phyloP scores from a whole-genome alignment of 352 stramenopile genomes.

The Thraustotheca clavata region DNA sequence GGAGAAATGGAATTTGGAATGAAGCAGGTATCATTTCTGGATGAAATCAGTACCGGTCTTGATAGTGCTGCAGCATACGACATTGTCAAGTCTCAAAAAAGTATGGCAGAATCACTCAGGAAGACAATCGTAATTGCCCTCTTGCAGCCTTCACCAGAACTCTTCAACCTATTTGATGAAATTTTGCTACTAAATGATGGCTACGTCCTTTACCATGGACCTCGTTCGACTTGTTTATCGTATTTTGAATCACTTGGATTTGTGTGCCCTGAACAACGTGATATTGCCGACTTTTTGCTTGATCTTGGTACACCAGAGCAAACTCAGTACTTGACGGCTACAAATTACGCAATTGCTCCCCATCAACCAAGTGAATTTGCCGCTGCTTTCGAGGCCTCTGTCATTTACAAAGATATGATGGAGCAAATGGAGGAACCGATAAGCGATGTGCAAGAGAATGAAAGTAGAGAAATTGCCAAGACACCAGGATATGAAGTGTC shows the following conservation, averaged over 20 bases:
- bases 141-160: constrained; percentile 89
- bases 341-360: not conserved
- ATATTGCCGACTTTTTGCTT: constrained; percentile 76
- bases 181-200: constrained; percentile 87
- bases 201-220: constrained; percentile 81
- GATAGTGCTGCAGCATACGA: constrained; percentile 51
- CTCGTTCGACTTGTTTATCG: constrained; percentile 31
- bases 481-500: not conserved
- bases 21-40: constrained; percentile 64
- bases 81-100: constrained; percentile 38
- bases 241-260: constrained; percentile 55
- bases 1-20: constrained; percentile 76
- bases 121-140: constrained; percentile 65
- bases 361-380: not conserved
- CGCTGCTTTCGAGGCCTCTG: constrained; percentile 25
- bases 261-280: constrained; percentile 27
- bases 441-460: not conserved
- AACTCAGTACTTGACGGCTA: not conserved
- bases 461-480: not conserved
- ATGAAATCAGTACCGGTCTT: constrained; percentile 66
- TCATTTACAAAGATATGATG: constrained; percentile 30
- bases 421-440: constrained; percentile 26
- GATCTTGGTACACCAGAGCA: constrained; percentile 24
- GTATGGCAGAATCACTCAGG: constrained; percentile 40
- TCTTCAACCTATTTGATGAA: constrained; percentile 91